Conservation (phyloP, 371 early-diverging fungal genomes). For the Mucor racemosus region DNA sequence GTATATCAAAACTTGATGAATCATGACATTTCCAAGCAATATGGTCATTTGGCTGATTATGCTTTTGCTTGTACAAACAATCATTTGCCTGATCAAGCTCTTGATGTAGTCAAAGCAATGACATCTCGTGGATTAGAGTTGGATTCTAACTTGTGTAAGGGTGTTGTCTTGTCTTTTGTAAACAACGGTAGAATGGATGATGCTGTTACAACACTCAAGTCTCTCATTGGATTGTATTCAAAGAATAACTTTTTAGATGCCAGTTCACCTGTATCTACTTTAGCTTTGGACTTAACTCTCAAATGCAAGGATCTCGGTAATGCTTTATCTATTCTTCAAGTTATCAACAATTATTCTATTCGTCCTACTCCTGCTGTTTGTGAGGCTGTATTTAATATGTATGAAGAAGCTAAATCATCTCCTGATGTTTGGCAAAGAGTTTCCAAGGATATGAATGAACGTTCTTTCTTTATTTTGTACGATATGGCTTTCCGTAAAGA, state of each 20-base stretch:
- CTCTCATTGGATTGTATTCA: slow-evolving; percentile 20
- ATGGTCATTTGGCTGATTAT: slow-evolving; percentile 47
- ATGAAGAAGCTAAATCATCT: slow-evolving; percentile 23
- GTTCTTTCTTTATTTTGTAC: slow-evolving; percentile 9
- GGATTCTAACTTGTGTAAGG: slow-evolving; percentile 27
- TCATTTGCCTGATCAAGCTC: slow-evolving; percentile 29
- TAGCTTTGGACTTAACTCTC: slow-evolving; percentile 26
- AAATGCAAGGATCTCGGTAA: slow-evolving; percentile 23
- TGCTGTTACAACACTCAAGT: slow-evolving; percentile 17
- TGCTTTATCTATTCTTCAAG: slow-evolving; percentile 24
- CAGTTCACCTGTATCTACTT: slow-evolving; percentile 14
- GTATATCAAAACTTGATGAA: slow-evolving; percentile 34
- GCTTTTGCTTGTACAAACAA: slow-evolving; percentile 33
- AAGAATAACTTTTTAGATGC: slow-evolving; percentile 21
- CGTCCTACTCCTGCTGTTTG: slow-evolving; percentile 22
- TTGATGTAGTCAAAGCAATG: slow-evolving; percentile 32
- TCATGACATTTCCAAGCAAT: slow-evolving; percentile 36
- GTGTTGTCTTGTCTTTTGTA: slow-evolving; percentile 27
- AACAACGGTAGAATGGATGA: slow-evolving; percentile 17
- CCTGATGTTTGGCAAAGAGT: slow-evolving; percentile 22
- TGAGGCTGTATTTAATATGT: slow-evolving; percentile 21
- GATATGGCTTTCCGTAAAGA: slow-evolving; percentile 22
- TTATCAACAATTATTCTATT: slow-evolving; percentile 24
- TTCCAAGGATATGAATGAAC: neutral
- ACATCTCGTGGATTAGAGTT: slow-evolving; percentile 31